These are phyloP conservation scores for rapeseed (Brassica napus) DNA, from an alignment of 345 rosid species.

Conservation along the genomic window Da-Ae NC_063435.1:6724001-6724500, in stretches of 20 bases:
- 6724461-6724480: background rate
- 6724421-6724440: background rate
- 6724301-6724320: background rate
- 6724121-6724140: background rate
- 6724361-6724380: background rate
- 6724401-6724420: background rate
- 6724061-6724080: conserved; percentile 2
- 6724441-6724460: background rate
- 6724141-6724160: background rate
- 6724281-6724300: background rate
- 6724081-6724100: background rate
- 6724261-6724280: background rate
- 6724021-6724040: conserved; percentile 29
- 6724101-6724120: background rate
- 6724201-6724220: background rate
- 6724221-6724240: background rate
- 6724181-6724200: background rate
- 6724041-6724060: conserved; percentile 17
- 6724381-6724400: background rate
- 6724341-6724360: background rate
- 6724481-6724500: background rate
- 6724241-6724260: background rate
- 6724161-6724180: background rate
- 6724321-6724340: background rate
- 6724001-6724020: conserved; percentile 38